A percentile compares a stretch with the other conserved stretches of the same genome.
Conservation (phyloP, 257 asterid genomes). For the Solanum tarapatanum region DNA sequence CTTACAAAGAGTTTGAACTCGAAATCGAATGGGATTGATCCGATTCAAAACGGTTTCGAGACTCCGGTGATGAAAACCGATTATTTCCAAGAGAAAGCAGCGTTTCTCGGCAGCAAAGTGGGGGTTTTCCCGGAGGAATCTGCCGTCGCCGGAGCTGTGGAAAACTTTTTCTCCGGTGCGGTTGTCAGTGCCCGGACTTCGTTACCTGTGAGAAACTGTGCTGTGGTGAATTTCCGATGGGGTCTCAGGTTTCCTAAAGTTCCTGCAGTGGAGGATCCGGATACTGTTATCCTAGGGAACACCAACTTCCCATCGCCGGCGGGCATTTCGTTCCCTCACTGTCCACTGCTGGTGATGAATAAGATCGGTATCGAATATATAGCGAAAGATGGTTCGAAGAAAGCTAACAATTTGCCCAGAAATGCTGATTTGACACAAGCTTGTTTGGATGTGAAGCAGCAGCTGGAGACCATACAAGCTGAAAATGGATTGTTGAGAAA, state of each 20-base stretch:
- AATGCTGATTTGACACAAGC: constrained; percentile 39
- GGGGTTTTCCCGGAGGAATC: constrained; percentile 17
- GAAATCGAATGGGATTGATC: constrained; percentile 12
- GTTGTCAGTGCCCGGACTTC: constrained; percentile 60
- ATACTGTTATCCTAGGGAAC: constrained; percentile 36
- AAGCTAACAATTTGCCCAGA: background rate
- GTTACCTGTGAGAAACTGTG: constrained; percentile 45
- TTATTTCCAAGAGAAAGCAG: constrained; percentile 13
- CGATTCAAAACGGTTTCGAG: constrained; percentile 1
- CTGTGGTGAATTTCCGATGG: constrained; percentile 71
- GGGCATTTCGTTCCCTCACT: constrained; percentile 22
- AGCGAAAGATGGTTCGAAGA: constrained; percentile 16
- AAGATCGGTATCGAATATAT: constrained; percentile 79
- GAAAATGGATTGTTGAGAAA: constrained; percentile 72
- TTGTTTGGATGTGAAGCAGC: constrained; percentile 70
- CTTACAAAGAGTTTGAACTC: constrained; percentile 23
- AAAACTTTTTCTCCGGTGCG: constrained; percentile 37
- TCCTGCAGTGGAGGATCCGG: constrained; percentile 23
- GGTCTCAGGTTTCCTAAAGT: constrained; percentile 65
- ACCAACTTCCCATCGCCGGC: constrained; percentile 17
- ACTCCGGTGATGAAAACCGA: constrained; percentile 14
- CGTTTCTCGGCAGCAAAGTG: constrained; percentile 26
- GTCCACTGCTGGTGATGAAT: constrained; percentile 72
- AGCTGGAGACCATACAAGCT: constrained; percentile 53
- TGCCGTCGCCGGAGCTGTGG: constrained; percentile 33